Base-by-base conservation (phyloP, 768 basidiomycete species). In the Psilocybe cubensis region DNA sequence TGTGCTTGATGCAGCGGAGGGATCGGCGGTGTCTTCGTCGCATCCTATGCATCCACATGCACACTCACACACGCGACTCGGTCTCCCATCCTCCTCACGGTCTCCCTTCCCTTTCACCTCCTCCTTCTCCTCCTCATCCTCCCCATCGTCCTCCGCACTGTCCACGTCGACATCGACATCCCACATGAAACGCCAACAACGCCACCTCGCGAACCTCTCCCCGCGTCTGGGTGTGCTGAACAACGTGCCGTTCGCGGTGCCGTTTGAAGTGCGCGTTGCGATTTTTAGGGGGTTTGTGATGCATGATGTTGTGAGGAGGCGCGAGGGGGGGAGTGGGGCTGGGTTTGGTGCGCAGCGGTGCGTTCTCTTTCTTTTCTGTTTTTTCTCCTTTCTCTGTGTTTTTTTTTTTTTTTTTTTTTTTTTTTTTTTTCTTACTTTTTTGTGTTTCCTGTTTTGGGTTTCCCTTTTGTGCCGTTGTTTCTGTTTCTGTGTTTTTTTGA, bases 191-290 rank as follows among this genome's bases (percentile, higher is more conserved):
- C 73, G 83, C 47, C 80, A 84, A 12, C 89, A 88, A 63, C 88
- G 92, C 4, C 87, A 91, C 61, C 72, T 90, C 41, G 84, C 89
- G 0, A 79, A 84, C 56, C 75, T 98, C 50, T 89, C 90, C 3
- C 96, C 96, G 0, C 86, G 94, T 6, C 80, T 98, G 2, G 93
- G 92, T 2, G 82, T 98, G 24, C 83, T 98, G 52, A 92, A 98
- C 76, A 96, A 98, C 72, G 91, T 98, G 55, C 96, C 96, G 0
- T 97, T 97, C 74, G 86, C 94, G 4, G 90, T 98, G 54, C 96
- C 96, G 0, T 98, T 98, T 74, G 87, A 90, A 50, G 84, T 86
- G 1, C 87, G 96, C n/a, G 92, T 98, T 10, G 82, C 85, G 33
- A 93, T 98, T 45, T 96, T 98, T 75, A 82, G 93, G 21, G 78